Evolutionary conservation across 2,329 filamentous ascomycete genomes (phyloP).

Genomic region (Fusarium graminum): DNA sequence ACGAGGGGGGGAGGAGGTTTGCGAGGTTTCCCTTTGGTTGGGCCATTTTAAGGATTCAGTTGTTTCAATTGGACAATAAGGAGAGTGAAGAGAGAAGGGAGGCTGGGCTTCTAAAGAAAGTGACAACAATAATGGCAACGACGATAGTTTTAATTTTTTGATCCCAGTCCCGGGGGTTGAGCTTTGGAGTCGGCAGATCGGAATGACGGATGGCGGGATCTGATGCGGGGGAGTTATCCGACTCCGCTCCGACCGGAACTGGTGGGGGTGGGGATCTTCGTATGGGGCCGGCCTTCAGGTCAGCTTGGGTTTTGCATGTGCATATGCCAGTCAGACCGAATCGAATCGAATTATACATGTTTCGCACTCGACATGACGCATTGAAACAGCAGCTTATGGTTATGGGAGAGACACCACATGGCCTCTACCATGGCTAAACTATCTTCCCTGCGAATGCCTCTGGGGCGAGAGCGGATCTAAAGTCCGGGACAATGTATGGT

Average conservation of each 20-base stretch:
- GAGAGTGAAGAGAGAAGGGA: neutral
- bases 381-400: neutral
- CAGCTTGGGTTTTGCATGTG: constrained; percentile 4
- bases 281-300: constrained; percentile 20
- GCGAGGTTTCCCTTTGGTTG: constrained; percentile 59
- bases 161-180: constrained; percentile 17
- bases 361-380: neutral
- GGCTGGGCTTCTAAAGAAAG: neutral
- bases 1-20: constrained; percentile 86
- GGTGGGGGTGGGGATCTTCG: constrained; percentile 37
- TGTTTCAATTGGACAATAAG: neutral
- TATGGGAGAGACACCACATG: neutral
- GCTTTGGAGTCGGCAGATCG: constrained; percentile 1
- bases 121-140: neutral
- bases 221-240: constrained; percentile 15
- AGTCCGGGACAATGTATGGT: neutral
- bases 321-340: neutral
- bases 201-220: constrained; percentile 36
- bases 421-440: neutral
- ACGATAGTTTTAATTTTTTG: constrained; percentile 8
- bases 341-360: neutral
- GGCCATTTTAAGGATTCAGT: constrained; percentile 29
- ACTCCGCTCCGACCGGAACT: constrained; percentile 31
- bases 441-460: too few species aligned
- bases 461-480: neutral